Percentiles rank a stretch among this genome's conserved stretches.
Evolutionary conservation across 768 basidiomycete species (phyloP).

Genomic region (Lentinula lateritia): DNA sequence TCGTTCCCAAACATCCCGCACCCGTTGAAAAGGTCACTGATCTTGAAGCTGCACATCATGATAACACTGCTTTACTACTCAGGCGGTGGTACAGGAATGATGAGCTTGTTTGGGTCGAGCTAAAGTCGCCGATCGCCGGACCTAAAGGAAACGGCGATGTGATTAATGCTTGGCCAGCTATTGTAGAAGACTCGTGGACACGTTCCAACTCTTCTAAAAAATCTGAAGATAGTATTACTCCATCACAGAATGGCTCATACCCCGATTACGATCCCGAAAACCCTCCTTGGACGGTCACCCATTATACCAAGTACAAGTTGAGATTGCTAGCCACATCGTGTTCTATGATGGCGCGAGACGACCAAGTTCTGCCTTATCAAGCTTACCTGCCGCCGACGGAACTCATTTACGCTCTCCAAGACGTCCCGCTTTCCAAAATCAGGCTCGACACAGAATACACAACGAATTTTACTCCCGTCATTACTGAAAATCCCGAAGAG

Average conservation of each 20-base stretch:
- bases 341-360: constrained; percentile 43
- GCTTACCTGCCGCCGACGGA: constrained; percentile 51
- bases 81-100: constrained; percentile 61
- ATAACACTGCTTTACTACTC: constrained; percentile 33
- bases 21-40: constrained; percentile 61
- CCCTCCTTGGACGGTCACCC: constrained; percentile 53
- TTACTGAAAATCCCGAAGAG: neutral
- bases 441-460: constrained; percentile 36
- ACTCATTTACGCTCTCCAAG: constrained; percentile 45
- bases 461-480: constrained; percentile 51
- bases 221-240: constrained; percentile 1
- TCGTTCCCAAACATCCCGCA: constrained; percentile 38
- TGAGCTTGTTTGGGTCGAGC: constrained; percentile 68
- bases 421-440: constrained; percentile 35
- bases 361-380: constrained; percentile 69
- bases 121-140: constrained; percentile 45
- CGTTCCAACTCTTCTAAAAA: neutral
- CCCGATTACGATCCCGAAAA: constrained; percentile 14
- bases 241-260: constrained; percentile 2
- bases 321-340: constrained; percentile 57
- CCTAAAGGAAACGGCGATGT: constrained; percentile 28
- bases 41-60: constrained; percentile 47
- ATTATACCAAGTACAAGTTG: constrained; percentile 61
- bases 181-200: constrained; percentile 43
- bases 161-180: constrained; percentile 73